phyloP scores from a whole-genome alignment of 2,329 filamentous ascomycete species.

The Penicillium verrucosum region DNA sequence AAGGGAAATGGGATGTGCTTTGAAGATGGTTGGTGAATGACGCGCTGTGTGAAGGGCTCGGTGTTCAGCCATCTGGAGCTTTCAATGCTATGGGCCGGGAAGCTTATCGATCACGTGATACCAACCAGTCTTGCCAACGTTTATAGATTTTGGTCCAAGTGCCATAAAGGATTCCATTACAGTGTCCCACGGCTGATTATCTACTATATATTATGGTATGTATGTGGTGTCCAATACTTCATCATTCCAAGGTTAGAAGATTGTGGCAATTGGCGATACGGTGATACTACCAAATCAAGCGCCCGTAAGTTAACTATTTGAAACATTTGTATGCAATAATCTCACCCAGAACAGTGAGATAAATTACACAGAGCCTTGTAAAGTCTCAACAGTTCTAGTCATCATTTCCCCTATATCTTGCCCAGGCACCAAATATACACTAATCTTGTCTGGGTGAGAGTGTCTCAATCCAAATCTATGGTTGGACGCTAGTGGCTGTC shows the following conservation, averaged over 20 bases:
- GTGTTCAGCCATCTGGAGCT: conserved; percentile 18
- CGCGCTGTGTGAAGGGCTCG: conserved; percentile 15
- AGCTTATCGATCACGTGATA: conserved; percentile 12
- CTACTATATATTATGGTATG: not conserved
- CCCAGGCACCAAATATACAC: not conserved
- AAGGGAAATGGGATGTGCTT: not conserved
- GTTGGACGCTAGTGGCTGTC: conserved; percentile 6
- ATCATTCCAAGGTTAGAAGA: not conserved
- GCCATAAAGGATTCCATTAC: not conserved
- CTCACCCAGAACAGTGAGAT: not conserved
- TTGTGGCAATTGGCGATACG: not conserved
- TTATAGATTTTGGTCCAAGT: not conserved
- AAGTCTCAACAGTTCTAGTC: not conserved
- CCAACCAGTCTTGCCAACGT: not conserved
- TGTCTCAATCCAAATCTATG: conserved; percentile 2
- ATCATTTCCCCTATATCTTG: not conserved
- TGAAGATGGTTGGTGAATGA: conserved; percentile 10
- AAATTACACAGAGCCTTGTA: not conserved
- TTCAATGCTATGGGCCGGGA: conserved; percentile 11
- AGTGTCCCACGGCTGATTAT: not conserved
- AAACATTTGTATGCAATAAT: not conserved
- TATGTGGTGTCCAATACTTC: too few relatives aligned
- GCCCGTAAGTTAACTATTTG: not conserved
- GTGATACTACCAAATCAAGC: not conserved
- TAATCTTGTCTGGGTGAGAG: not conserved